These are phyloP conservation scores for Psilocybe cubensis DNA, from an alignment of 768 basidiomycete genomes.

Conservation along the genomic window DNA sequence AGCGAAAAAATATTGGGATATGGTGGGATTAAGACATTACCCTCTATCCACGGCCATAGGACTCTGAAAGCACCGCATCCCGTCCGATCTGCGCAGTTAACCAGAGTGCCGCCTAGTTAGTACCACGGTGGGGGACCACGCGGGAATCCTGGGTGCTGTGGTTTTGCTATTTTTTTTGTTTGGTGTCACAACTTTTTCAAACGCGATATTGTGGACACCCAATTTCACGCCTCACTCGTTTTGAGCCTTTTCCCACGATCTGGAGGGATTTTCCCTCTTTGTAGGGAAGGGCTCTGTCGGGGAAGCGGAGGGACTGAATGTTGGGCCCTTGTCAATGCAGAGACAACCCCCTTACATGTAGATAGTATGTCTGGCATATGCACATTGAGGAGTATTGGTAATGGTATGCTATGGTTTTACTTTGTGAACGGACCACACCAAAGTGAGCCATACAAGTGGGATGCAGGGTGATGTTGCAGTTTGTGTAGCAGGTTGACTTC, in stretches of 20 bases:
- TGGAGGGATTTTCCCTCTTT: conserved; percentile 28
- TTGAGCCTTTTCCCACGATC: conserved; percentile 23
- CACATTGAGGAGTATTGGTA: neutral
- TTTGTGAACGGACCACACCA: neutral
- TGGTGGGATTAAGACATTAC: conserved; percentile 9
- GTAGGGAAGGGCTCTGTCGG: conserved; percentile 21
- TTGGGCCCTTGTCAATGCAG: conserved; percentile 13
- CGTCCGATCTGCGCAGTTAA: conserved; percentile 64
- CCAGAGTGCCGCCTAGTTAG: conserved; percentile 63
- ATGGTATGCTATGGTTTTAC: conserved; percentile 1
- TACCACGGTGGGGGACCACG: conserved; percentile 68
- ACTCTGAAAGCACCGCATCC: neutral
- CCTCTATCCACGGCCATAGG: conserved; percentile 34
- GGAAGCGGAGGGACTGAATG: conserved; percentile 14
- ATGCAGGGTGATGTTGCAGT: neutral
- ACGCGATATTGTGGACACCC: conserved; percentile 22
- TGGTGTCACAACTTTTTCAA: conserved; percentile 14
- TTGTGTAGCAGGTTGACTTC: neutral
- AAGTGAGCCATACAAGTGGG: neutral
- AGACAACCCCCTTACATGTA: conserved; percentile 4
- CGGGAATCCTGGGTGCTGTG: conserved; percentile 57
- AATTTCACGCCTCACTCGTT: conserved; percentile 21
- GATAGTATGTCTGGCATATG: neutral
- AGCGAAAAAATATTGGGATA: conserved; percentile 11
- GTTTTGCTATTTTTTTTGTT: conserved; percentile 32